phyloP scores from a whole-genome alignment of 2,329 filamentous ascomycete genomes.

The Verticillium albo-atrum region DNA sequence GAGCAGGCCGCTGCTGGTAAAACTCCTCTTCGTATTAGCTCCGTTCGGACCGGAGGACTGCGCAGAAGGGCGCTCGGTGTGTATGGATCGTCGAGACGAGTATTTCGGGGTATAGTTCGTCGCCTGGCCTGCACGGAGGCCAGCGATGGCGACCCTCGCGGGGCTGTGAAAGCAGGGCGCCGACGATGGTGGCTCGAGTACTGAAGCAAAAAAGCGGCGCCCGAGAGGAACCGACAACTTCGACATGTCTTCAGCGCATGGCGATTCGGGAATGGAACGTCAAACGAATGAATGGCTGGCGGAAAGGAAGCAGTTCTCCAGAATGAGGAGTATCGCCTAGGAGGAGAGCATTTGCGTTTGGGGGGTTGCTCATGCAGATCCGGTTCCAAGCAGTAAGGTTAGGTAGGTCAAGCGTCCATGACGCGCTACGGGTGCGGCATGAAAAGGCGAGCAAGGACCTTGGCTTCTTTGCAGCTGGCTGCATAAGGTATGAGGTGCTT shows the following conservation, averaged over 20 bases:
- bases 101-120: not conserved
- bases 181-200: slow-evolving; percentile 13
- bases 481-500: not conserved
- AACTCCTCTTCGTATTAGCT: slow-evolving; percentile 41
- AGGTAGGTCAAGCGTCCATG: not conserved
- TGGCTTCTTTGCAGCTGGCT: not conserved
- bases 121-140: slow-evolving; percentile 3
- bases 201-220: slow-evolving; percentile 26
- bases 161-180: slow-evolving; percentile 3
- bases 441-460: not conserved
- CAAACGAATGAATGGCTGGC: not conserved
- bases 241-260: slow-evolving; percentile 37
- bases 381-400: not conserved
- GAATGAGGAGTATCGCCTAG: not conserved
- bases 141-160: not conserved
- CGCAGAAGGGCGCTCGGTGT: slow-evolving; percentile 4
- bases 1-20: slow-evolving; percentile 50
- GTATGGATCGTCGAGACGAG: slow-evolving; percentile 5
- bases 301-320: not conserved
- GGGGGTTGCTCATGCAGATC: not conserved
- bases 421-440: not conserved
- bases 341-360: not conserved
- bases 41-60: slow-evolving; percentile 5
- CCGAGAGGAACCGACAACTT: slow-evolving; percentile 27
- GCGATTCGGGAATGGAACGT: not conserved